phyloP scores from a whole-genome alignment of 176 grass and related monocot species.

The Pontederia paniculata region DNA sequence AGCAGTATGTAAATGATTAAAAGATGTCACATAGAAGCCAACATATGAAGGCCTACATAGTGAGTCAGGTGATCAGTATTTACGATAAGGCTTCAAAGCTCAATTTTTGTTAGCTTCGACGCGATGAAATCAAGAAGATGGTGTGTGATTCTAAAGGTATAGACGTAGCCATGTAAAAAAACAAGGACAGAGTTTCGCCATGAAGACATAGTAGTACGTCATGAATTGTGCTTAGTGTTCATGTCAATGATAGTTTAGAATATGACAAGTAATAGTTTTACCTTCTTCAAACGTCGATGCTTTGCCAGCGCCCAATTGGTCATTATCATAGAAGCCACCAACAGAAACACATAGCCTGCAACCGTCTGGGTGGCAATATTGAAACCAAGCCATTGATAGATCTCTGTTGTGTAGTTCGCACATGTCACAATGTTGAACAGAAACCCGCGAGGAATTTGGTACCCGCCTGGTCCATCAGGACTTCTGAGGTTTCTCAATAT shows the following conservation, averaged over 20 bases:
- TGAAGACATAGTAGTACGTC: neutral
- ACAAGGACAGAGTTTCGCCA: too few relatives aligned
- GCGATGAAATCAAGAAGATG: too few relatives aligned
- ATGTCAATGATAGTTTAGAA: neutral
- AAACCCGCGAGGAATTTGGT: constrained; percentile 80
- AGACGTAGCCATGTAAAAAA: too few relatives aligned
- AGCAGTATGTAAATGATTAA: neutral
- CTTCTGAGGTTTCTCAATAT: constrained; percentile 85
- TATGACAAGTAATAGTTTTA: constrained; percentile 16
- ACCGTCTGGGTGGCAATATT: constrained; percentile 85
- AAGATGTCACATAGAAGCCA: too few relatives aligned
- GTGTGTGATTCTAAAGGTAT: too few relatives aligned
- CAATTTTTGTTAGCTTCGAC: too few relatives aligned
- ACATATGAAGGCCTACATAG: neutral
- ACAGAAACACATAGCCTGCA: constrained; percentile 68
- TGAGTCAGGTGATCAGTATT: neutral
- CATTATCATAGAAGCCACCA: constrained; percentile 68
- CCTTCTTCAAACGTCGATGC: constrained; percentile 72
- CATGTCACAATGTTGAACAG: constrained; percentile 93
- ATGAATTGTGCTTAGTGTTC: neutral
- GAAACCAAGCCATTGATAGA: constrained; percentile 90
- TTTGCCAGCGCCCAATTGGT: constrained; percentile 89
- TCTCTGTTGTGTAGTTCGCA: constrained; percentile 91
- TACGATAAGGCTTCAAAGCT: too few relatives aligned
- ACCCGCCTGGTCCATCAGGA: constrained; percentile 56